Evolutionary conservation across 352 stramenopile species (phyloP).

Genomic region (Blastocystis hominis): DNA sequence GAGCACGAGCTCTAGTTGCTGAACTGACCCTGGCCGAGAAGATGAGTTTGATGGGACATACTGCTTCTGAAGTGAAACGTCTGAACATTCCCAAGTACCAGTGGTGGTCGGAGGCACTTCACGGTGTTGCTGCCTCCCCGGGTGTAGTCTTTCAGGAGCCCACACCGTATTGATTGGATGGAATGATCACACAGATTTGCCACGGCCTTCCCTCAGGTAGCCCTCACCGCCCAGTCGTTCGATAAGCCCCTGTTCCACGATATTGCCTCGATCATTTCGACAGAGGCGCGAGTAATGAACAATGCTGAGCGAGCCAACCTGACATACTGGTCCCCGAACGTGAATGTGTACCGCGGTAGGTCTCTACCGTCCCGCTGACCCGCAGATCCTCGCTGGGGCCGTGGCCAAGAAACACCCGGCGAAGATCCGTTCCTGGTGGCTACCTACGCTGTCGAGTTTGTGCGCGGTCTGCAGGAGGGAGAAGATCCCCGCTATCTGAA

Average conservation of each 20-base stretch:
- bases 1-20: slow-evolving; percentile 71
- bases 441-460: slow-evolving; percentile 78
- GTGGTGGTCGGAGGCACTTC: slow-evolving; percentile 82
- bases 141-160: slow-evolving; percentile 68
- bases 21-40: slow-evolving; percentile 71
- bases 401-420: slow-evolving; percentile 81
- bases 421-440: slow-evolving; percentile 82
- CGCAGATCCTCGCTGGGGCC: slow-evolving; percentile 79
- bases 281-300: slow-evolving; percentile 72
- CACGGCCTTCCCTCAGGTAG: slow-evolving; percentile 79
- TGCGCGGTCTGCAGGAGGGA: slow-evolving; percentile 75
- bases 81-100: slow-evolving; percentile 75
- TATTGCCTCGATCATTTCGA: slow-evolving; percentile 76
- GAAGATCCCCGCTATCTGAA: slow-evolving; percentile 67
- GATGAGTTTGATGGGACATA: slow-evolving; percentile 70
- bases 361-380: background rate
- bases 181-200: slow-evolving; percentile 60
- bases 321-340: slow-evolving; percentile 83
- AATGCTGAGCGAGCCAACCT: slow-evolving; percentile 73
- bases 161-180: slow-evolving; percentile 60
- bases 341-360: slow-evolving; percentile 78
- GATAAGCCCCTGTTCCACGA: slow-evolving; percentile 69
- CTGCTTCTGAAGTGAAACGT: slow-evolving; percentile 61
- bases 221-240: slow-evolving; percentile 76
- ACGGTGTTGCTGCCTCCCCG: slow-evolving; percentile 76